Base-by-base conservation (phyloP, 192 early-diverging fungal species). In the Mortierella alpina region DNA sequence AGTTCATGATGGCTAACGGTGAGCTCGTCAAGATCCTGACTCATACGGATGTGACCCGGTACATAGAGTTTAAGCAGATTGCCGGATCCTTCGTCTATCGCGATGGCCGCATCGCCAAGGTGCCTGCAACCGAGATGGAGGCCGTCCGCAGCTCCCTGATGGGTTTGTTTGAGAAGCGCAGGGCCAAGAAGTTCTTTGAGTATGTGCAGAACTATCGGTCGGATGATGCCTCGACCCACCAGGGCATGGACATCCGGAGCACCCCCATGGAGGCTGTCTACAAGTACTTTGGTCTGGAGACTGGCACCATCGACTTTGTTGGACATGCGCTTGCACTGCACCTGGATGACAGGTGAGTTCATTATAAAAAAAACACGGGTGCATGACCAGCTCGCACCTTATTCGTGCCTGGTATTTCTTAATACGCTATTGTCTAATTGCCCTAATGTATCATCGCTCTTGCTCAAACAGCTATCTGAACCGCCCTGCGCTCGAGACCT, bases 1-100 rank as follows among this genome's bases (percentile, higher is more conserved):
- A 99, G 89, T 99, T 99, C 86, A 95, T 98, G 87, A 99, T 99
- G 97, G 96, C 96, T 31, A 96, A 94, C 63, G 98, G 98, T 59
- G 97, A 97, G 82, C 94, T 99, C 73, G 94, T 98, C 70, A 94
- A 93, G 76, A 96, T 99, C 62, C 91, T 99, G 56, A 94, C 94
- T 73, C 96, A 99, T 86, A 98, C 97, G 49, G 95, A 99, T 74
- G 97, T 99, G 18, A 98, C 97, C 41, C 93, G 96, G 62, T 99
- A 99, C 88, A 88, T 99, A 39, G 97, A 97, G 84, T 98, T 99
- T 88, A 95, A 95, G 82, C 95, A 96, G 74, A 95, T 99, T 66
- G 87, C 93, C 22, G 97, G 97, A 7, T 96, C 95, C 45, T 97
- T 88, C 85, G 96, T 99, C 14, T 96, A 92, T 86, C 88, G 94